These are phyloP conservation scores for Rostrohypoxylon terebratum DNA, from an alignment of 495 filamentous ascomycete genomes.

Conservation along the genomic window DNA sequence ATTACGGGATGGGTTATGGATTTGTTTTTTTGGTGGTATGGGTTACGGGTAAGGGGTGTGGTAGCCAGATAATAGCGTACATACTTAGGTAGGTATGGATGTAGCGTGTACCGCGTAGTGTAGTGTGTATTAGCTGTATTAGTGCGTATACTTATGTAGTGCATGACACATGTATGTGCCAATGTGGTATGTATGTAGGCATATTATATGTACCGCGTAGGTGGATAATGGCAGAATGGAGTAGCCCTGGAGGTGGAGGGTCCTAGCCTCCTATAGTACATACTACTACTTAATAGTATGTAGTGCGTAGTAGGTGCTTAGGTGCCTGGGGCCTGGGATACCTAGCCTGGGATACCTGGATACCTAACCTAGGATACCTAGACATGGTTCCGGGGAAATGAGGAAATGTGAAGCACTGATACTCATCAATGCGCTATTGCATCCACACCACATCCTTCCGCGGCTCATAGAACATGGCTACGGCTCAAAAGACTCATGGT, in stretches of 20 bases:
- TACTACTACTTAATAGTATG: no score
- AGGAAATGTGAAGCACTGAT: slow-evolving; percentile 45
- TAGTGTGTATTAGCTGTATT: not conserved
- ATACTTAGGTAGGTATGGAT: no score
- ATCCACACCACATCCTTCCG: slow-evolving; percentile 50
- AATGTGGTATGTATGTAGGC: no score
- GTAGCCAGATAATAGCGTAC: no score
- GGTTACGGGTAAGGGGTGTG: not conserved
- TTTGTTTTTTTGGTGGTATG: not conserved
- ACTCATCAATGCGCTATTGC: slow-evolving; percentile 48
- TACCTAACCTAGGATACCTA: slow-evolving; percentile 15
- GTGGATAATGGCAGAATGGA: slow-evolving; percentile 40
- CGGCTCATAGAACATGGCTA: slow-evolving; percentile 28
- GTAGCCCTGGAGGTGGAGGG: no score
- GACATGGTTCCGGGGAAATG: slow-evolving; percentile 51
- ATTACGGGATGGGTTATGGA: not conserved
- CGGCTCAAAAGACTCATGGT: not conserved
- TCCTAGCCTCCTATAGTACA: no score
- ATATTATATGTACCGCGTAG: no score
- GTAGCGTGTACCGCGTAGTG: not conserved
- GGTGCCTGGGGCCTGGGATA: no score
- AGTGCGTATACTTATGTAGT: slow-evolving; percentile 7
- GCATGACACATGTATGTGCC: no score
- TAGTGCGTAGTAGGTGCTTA: no score
- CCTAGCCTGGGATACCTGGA: not conserved